These are phyloP conservation scores for Lipomyces orientalis DNA, from an alignment of 805 yeast species.

Conservation along the genomic window DNA sequence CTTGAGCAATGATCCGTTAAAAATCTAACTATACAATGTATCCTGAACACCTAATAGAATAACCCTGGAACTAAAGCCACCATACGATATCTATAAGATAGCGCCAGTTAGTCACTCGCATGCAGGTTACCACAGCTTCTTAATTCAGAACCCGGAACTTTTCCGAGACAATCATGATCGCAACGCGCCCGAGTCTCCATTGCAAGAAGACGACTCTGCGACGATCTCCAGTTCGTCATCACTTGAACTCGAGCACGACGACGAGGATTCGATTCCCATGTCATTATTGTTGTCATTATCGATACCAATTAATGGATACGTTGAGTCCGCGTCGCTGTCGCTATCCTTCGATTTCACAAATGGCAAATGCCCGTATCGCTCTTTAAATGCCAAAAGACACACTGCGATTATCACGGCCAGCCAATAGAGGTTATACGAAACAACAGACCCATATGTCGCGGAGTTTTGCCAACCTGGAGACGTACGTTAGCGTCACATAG, in stretches of 20 bases:
- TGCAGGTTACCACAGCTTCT: neutral
- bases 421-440: conserved; percentile 91
- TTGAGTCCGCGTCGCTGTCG: neutral
- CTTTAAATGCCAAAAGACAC: conserved; percentile 73
- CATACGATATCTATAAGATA: neutral
- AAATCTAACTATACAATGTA: neutral
- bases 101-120: neutral
- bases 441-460: conserved; percentile 88
- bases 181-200: neutral
- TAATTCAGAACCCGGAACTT: neutral
- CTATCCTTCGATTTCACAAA: neutral
- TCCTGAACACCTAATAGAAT: neutral
- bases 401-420: conserved; percentile 61
- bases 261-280: neutral
- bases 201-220: neutral
- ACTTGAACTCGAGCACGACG: neutral
- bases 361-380: conserved; percentile 59
- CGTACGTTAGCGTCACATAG: neutral
- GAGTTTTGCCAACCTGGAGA: conserved; percentile 84
- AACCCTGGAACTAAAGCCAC: neutral
- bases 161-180: neutral
- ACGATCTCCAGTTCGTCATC: neutral
- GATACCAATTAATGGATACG: neutral
- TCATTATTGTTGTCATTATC: neutral
- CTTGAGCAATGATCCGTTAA: no score